Percentiles rank a stretch among this genome's conserved stretches.
Evolutionary conservation across 2,329 filamentous ascomycete genomes (phyloP).

Genomic region (Rhynchosporium secalis): DNA sequence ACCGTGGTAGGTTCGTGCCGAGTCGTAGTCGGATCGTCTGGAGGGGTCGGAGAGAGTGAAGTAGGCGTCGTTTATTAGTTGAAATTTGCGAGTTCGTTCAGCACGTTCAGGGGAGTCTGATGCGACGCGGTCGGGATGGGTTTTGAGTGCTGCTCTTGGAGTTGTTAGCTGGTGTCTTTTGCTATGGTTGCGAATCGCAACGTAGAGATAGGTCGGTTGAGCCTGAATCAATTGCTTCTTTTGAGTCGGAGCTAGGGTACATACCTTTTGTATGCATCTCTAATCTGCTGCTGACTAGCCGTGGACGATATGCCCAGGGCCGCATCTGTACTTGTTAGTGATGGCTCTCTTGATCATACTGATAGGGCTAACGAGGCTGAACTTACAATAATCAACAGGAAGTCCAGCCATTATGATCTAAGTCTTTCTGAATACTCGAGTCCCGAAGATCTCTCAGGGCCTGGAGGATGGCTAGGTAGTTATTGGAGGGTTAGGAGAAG

Average conservation of each 20-base stretch:
- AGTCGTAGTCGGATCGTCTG: constrained; percentile 82
- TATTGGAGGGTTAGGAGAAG: background rate
- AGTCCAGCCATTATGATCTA: constrained; percentile 15
- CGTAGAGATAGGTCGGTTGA: background rate
- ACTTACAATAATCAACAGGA: constrained; percentile 43
- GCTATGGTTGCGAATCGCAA: no score
- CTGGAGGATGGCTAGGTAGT: background rate
- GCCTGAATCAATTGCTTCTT: background rate
- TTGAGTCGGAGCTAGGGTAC: constrained; percentile 2
- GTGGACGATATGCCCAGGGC: constrained; percentile 72
- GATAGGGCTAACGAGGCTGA: constrained; percentile 21
- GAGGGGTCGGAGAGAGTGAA: constrained; percentile 81
- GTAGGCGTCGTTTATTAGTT: constrained; percentile 90
- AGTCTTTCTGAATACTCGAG: background rate
- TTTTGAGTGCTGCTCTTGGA: constrained; percentile 78
- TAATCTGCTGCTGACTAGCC: constrained; percentile 79
- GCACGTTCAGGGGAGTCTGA: constrained; percentile 79
- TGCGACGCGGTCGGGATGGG: constrained; percentile 88
- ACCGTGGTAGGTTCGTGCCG: constrained; percentile 62
- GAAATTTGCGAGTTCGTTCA: constrained; percentile 81
- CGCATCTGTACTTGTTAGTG: constrained; percentile 54
- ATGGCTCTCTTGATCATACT: constrained; percentile 17
- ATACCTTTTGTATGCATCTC: constrained; percentile 90
- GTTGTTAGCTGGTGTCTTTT: constrained; percentile 14
- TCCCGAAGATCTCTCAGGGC: no score